Conservation (phyloP, 768 basidiomycete genomes). For the Cystofilobasidium capitatum region DNA sequence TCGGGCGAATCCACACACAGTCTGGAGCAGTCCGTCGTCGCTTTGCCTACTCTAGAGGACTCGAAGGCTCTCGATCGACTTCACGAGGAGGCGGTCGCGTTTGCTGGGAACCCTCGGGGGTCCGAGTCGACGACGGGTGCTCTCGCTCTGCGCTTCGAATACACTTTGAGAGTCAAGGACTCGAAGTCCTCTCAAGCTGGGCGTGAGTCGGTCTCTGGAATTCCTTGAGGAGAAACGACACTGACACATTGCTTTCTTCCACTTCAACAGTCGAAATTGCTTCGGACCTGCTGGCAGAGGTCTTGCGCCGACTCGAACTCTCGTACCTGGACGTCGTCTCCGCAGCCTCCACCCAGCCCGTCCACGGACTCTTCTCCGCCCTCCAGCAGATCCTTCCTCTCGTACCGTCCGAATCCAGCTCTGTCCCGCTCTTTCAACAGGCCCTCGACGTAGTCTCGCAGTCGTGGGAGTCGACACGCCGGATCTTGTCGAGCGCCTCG, state of each 20-base stretch:
- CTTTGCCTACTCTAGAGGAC: constrained; percentile 6
- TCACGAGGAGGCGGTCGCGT: constrained; percentile 3
- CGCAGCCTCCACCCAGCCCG: constrained; percentile 4
- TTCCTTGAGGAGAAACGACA: background rate
- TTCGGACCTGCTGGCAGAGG: background rate
- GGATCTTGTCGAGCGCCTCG: constrained; percentile 11
- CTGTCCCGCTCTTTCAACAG: background rate
- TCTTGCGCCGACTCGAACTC: constrained; percentile 1
- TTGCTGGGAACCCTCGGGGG: constrained; percentile 17
- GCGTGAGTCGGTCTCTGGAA: too few relatives aligned
- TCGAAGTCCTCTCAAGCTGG: background rate
- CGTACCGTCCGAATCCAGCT: background rate
- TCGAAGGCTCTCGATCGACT: background rate
- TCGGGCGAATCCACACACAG: background rate
- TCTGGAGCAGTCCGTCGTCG: constrained; percentile 4
- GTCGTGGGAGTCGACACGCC: constrained; percentile 20
- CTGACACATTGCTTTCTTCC: background rate
- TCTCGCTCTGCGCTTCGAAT: constrained; percentile 12
- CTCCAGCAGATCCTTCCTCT: constrained; percentile 21
- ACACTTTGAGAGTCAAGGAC: background rate
- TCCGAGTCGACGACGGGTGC: constrained; percentile 15
- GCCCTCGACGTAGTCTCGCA: background rate
- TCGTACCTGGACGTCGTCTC: constrained; percentile 10
- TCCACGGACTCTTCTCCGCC: constrained; percentile 20
- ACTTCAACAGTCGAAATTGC: background rate